phyloP scores from a whole-genome alignment of 2,329 filamentous ascomycete genomes.

The Clarireedia hainanense region DNA sequence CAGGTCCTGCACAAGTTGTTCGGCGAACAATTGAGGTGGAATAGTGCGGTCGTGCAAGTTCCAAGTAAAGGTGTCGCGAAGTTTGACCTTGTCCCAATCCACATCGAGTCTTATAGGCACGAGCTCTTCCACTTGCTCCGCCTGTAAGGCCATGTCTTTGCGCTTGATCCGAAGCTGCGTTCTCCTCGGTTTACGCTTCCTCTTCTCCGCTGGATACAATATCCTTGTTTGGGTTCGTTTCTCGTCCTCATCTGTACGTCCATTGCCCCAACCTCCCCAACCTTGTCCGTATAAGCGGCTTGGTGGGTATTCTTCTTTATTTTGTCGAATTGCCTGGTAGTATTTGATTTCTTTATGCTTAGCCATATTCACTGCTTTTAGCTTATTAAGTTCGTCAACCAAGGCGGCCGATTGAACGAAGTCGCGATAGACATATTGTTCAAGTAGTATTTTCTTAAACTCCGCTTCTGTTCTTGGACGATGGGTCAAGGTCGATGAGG shows the following conservation, averaged over 20 bases:
- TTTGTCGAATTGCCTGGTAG: constrained; percentile 55
- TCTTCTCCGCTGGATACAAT: constrained; percentile 72
- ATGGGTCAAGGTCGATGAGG: constrained; percentile 20
- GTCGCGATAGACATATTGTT: constrained; percentile 59
- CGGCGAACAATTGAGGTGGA: constrained; percentile 72
- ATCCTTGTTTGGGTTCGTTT: constrained; percentile 38
- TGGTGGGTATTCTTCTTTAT: constrained; percentile 47
- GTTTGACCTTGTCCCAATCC: constrained; percentile 89
- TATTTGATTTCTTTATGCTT: constrained; percentile 63
- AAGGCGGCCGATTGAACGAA: constrained; percentile 49
- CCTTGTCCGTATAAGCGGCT: constrained; percentile 60
- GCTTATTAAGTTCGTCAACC: constrained; percentile 39
- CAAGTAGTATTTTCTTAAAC: constrained; percentile 43
- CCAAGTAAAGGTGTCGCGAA: constrained; percentile 98
- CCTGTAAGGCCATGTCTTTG: constrained; percentile 77
- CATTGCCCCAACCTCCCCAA: constrained; percentile 85
- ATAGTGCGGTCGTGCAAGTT: constrained; percentile 89
- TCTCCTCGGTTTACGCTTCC: constrained; percentile 67
- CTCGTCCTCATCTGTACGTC: constrained; percentile 65
- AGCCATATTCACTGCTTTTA: constrained; percentile 49
- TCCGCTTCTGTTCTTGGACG: constrained; percentile 25
- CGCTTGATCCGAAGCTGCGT: constrained; percentile 67
- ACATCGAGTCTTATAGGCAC: constrained; percentile 89
- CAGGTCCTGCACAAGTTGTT: constrained; percentile 87
- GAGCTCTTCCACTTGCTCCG: constrained; percentile 83